These are phyloP conservation scores for Chlamydomonas reinhardtii DNA, from an alignment of 163 green algal species.

Conservation along the genomic window DNA sequence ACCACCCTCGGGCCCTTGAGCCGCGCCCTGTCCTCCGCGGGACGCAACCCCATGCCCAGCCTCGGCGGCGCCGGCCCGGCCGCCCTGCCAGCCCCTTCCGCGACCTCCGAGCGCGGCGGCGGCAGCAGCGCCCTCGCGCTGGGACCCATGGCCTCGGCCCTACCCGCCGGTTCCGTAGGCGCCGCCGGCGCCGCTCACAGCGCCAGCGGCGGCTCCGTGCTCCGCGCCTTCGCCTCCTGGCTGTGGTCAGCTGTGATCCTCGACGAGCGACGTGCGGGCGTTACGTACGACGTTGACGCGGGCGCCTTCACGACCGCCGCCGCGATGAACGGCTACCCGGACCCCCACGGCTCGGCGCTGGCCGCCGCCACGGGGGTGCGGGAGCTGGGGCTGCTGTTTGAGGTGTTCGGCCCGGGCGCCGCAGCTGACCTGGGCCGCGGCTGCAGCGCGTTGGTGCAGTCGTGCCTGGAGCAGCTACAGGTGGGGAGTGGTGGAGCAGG, in stretches of 20 bases:
- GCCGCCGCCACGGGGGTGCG: constrained; percentile 20
- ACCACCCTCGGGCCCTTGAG: no score
- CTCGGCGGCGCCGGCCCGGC: no score
- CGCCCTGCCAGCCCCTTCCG: no score
- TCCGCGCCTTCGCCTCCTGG: constrained; percentile 22
- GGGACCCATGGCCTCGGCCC: constrained; percentile 3
- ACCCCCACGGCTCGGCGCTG: not conserved
- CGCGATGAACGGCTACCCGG: not conserved
- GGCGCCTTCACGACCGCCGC: constrained; percentile 11
- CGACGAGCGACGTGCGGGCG: constrained; percentile 12
- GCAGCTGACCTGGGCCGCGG: constrained; percentile 12
- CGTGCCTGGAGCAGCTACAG: constrained; percentile 29
- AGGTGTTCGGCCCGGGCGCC: constrained; percentile 44
- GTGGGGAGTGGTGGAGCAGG: not conserved
- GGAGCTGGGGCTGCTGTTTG: constrained; percentile 27
- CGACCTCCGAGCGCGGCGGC: no score
- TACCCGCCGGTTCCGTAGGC: not conserved
- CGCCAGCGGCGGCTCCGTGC: not conserved
- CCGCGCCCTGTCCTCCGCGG: no score
- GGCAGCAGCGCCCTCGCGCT: not conserved
- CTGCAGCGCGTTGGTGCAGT: not conserved
- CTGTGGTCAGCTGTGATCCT: constrained; percentile 17
- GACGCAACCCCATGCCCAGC: no score
- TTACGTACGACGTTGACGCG: constrained; percentile 21
- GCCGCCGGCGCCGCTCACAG: no score